Evolutionary conservation across 768 basidiomycete genomes (phyloP).

Genomic region (Russula lepida): DNA sequence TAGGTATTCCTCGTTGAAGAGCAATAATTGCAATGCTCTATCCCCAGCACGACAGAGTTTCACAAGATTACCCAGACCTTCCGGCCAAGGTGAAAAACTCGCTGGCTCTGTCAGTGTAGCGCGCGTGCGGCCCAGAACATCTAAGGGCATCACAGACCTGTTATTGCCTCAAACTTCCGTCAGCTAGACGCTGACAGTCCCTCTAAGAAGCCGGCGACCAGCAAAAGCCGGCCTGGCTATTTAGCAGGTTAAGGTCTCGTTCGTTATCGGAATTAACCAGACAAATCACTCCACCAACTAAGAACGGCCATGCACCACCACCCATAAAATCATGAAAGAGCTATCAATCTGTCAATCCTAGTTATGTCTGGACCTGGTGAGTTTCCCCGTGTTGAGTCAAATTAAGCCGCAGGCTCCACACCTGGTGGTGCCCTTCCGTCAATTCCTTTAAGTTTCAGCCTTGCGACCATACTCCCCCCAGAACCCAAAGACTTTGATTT

Average conservation of each 20-base stretch:
- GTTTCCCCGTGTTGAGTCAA: constrained; percentile 79
- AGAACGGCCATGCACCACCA: constrained; percentile 87
- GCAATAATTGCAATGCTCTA: constrained; percentile 89
- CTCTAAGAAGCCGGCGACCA: constrained; percentile 68
- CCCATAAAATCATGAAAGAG: constrained; percentile 76
- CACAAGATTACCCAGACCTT: constrained; percentile 72
- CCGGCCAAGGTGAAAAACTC: constrained; percentile 69
- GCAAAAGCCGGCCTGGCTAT: constrained; percentile 68
- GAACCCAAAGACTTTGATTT: constrained; percentile 89
- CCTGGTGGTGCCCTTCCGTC: constrained; percentile 78
- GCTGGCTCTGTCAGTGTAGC: constrained; percentile 87
- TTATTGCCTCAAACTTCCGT: constrained; percentile 80
- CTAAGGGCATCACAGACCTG: constrained; percentile 22
- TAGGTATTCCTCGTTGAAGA: constrained; percentile 89
- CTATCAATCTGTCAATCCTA: constrained; percentile 37
- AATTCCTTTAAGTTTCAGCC: constrained; percentile 37
- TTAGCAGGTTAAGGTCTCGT: constrained; percentile 92
- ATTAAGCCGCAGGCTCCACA: constrained; percentile 74
- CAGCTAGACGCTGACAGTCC: constrained; percentile 49
- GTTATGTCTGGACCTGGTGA: constrained; percentile 72
- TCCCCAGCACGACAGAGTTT: constrained; percentile 77
- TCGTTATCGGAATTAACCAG: constrained; percentile 95
- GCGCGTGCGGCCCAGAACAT: constrained; percentile 80
- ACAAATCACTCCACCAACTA: constrained; percentile 55
- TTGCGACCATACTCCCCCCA: constrained; percentile 45